Evolutionary conservation across 495 filamentous ascomycete species (phyloP), one percentile per base, ranked within the genome.

Genomic region (Penicillium chermesinum): DNA sequence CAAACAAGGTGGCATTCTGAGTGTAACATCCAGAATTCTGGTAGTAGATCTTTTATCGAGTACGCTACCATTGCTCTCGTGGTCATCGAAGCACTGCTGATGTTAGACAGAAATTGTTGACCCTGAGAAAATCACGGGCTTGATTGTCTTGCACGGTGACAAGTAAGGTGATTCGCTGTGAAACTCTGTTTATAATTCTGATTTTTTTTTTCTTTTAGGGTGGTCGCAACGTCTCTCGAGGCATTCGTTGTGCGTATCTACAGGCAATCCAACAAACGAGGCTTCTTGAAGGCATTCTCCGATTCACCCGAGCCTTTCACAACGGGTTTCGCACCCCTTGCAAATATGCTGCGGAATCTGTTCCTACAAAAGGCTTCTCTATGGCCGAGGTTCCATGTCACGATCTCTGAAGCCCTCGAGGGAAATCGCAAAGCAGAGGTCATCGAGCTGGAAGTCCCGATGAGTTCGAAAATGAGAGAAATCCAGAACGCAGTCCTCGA

Each of bases 261-360:
- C 61, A 81, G 93, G 42, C 90, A 96, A 70, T 84, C 84, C 70
- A 98, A 98, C 60, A 94, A 93, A 69, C 71, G 58, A 20, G 93
- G 93, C 13, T 97, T 98, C 55, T 77, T 98, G 15, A 98, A 97
- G 61, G 91, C 94, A 7, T 96, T 98, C 55, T 95, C 93, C 0
- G 93, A 98, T 57, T 88, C 84, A 14, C 93, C 93, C 0, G 89
- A 97, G 65, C 86, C 91, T 2, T 96, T 98, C 53, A 87, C 87
- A 0, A 81, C 81, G 1, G 93, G 91, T 2, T 97, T 96, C 63
- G 81, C 90, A 6, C 93, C 94, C 1, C 71, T 98, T 32, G 80
- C 87, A 5, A 91, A 83, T 35, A 95, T 94, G 83, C 83, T 98
- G 81, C 80, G 86, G 19, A 97, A 97, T 52, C 64, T 97, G 17